These are phyloP conservation scores for Alnus rubra DNA, from an alignment of 306 rosid genomes.

Conservation along the genomic window DNA sequence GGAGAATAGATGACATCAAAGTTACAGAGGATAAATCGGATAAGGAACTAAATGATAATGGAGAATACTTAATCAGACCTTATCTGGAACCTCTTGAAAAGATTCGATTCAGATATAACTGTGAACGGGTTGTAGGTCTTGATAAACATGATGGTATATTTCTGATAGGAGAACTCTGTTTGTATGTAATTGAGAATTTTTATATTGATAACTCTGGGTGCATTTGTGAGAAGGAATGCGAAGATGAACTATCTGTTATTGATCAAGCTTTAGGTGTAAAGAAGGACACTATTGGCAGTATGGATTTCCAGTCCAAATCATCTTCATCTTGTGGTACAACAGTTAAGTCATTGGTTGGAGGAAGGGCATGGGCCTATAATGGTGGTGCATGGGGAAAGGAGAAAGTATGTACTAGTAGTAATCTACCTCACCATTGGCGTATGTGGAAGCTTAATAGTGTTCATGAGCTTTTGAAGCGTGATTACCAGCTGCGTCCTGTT, in stretches of 20 bases:
- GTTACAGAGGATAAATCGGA: conserved; percentile 66
- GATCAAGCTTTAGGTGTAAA: conserved; percentile 98
- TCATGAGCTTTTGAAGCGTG: conserved; percentile 99
- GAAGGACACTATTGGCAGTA: conserved; percentile 63
- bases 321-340: conserved; percentile 65
- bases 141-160: conserved; percentile 99
- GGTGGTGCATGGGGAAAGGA: conserved; percentile 99
- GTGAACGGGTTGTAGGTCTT: conserved; percentile 95
- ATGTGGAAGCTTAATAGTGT: conserved; percentile 99
- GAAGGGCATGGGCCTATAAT: conserved; percentile 98
- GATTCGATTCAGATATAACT: conserved; percentile 84
- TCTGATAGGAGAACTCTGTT: conserved; percentile 83
- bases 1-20: conserved; percentile 61
- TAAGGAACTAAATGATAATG: conserved; percentile 81
- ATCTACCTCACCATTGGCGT: conserved; percentile 90
- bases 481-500: conserved; percentile 99
- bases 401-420: conserved; percentile 75
- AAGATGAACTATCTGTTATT: conserved; percentile 88
- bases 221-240: conserved; percentile 89
- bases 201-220: conserved; percentile 80
- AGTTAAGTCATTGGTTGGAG: conserved; percentile 75
- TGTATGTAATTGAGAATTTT: conserved; percentile 95
- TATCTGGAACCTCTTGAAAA: conserved; percentile 86
- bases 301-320: conserved; percentile 87
- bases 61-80: conserved; percentile 95